Base-by-base conservation (phyloP, 2,329 filamentous ascomycete genomes). In the Pseudogymnoascus sp. region DNA sequence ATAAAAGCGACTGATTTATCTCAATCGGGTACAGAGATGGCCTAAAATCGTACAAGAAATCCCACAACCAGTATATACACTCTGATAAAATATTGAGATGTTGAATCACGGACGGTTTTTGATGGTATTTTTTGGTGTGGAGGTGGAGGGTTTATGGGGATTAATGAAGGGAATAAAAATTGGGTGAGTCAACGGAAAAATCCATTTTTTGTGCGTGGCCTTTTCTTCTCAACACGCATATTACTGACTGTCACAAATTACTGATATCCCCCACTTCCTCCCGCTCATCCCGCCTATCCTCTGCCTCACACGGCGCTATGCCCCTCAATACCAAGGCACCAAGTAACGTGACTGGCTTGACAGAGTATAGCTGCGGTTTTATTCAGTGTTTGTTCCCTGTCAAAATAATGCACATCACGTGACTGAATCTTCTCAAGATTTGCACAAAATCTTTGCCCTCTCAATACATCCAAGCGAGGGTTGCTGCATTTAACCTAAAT, bases 171-270 rank as follows among this genome's bases (percentile, higher is more conserved):
- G 50, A 34, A 56, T 34, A 56, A 56, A 56, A 18, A 53, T 18
- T 34, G 50, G 50, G 50, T 56, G 50, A 60, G 34, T 60, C 59
- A 60, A 60, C 34, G 34, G 59, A 38, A 60, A 60, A 60, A 23
- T 40, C 37, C 59, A 56, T 56, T 56, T 56, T 56, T 56, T 56
- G 50, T 56, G 50, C 50, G 50, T 56, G 50, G 25, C 50, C 50
- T 56, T 56, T 56, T 18, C 5, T 25, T 56, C 50, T 34, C 23
- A 3, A 11, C 50, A 34, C 5, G 18, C 34, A 60, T 60, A 60
- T 60, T 59, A 59, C 50, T 56, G 23, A 56, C 50, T 56, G 23
- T 56, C 4, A 28, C 50, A 56, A n/a, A 56, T 28, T 56, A 28
- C 23, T 56, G 59, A 60, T 60, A 60, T 60, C 59, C 59, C 37